Conservation (phyloP, 192 early-diverging fungal genomes). For the Backusella psychrophila region DNA sequence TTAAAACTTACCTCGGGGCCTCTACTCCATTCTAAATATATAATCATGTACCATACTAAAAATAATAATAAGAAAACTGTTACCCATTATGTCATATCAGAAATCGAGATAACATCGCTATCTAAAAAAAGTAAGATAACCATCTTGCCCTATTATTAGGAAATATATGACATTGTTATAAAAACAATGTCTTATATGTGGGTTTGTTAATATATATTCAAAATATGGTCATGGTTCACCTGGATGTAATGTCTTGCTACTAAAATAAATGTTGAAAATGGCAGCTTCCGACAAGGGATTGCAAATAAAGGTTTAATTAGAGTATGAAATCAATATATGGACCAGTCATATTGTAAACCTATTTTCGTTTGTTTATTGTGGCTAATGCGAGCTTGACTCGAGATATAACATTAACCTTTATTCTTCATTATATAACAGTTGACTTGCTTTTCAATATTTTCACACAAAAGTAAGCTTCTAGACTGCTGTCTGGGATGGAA, state of each 20-base stretch:
- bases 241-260: neutral
- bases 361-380: neutral
- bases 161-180: too few species aligned
- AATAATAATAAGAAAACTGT: neutral
- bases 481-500: neutral
- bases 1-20: constrained; percentile 19
- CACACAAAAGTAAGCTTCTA: too few species aligned
- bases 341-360: neutral
- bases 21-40: constrained; percentile 18
- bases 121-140: neutral
- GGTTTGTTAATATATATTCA: too few species aligned
- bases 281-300: neutral
- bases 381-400: neutral
- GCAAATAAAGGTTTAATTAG: neutral
- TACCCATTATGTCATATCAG: neutral
- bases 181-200: too few species aligned
- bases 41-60: neutral
- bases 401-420: neutral
- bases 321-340: neutral
- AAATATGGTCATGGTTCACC: neutral
- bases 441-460: too few species aligned
- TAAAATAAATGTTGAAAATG: neutral
- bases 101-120: neutral
- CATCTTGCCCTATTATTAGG: too few species aligned
- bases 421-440: too few species aligned